Conservation (phyloP, 1,139 yeast genomes). For the Nakaseomyces uthaithaninus region DNA sequence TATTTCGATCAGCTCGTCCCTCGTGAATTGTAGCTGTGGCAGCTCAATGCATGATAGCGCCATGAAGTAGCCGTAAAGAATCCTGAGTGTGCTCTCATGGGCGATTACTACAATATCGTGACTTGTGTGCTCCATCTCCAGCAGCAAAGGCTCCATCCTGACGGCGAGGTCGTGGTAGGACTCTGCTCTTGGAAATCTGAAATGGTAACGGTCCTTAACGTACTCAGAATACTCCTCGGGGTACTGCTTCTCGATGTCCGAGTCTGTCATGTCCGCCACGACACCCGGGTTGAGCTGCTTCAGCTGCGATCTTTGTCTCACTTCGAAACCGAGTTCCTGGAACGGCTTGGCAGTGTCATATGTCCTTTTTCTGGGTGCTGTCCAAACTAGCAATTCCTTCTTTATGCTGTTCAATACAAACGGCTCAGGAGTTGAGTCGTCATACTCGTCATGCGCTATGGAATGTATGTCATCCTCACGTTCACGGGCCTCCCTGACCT, state of each 20-base stretch:
- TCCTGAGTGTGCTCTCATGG: slow-evolving; percentile 82
- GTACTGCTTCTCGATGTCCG: slow-evolving; percentile 48
- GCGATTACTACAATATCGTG: slow-evolving; percentile 87
- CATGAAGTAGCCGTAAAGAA: slow-evolving; percentile 89
- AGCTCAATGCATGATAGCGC: slow-evolving; percentile 83
- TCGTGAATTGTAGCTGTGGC: slow-evolving; percentile 67
- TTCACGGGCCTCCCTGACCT: slow-evolving; percentile 23
- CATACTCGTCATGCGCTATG: slow-evolving; percentile 9
- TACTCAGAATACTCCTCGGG: slow-evolving; percentile 68
- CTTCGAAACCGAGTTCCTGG: slow-evolving; percentile 48
- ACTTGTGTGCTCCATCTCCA: slow-evolving; percentile 87
- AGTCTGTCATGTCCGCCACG: slow-evolving; percentile 57
- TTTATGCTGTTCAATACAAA: slow-evolving; percentile 13
- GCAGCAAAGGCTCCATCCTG: slow-evolving; percentile 81
- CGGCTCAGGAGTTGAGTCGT: background rate
- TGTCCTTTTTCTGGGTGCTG: slow-evolving; percentile 81
- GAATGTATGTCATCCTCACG: slow-evolving; percentile 26
- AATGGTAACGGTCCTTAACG: slow-evolving; percentile 78
- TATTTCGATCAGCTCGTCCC: slow-evolving; percentile 78
- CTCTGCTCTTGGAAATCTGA: slow-evolving; percentile 85
- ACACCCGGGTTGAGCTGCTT: slow-evolving; percentile 90
- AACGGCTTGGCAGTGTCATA: slow-evolving; percentile 69
- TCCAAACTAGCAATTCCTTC: slow-evolving; percentile 60
- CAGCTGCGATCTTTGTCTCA: slow-evolving; percentile 70
- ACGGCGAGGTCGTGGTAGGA: slow-evolving; percentile 94